Base-by-base conservation (phyloP, 164 flowering plant genomes). In the Kalanchoe fedtschenkoi region DNA sequence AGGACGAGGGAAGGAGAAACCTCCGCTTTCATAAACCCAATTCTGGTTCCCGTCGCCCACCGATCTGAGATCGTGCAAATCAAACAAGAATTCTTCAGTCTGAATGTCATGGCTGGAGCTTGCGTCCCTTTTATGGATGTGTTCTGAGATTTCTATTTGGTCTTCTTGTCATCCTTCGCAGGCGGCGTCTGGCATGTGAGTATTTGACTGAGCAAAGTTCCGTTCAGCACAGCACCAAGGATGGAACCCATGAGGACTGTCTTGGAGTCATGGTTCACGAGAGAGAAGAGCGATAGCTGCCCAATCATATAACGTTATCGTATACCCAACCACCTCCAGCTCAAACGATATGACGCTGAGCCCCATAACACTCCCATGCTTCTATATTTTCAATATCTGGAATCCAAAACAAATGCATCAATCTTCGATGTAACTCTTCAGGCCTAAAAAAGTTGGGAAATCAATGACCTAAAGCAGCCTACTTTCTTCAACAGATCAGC, bases 281-380 rank as follows among this genome's bases (percentile, higher is more conserved):
- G n/a, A n/a, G n/a, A n/a, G n/a, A n/a, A n/a, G 10, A 43, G 15
- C 34, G 53, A 21, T 21, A 34, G 17, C 13, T 19, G 34, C 1
- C 14, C n/a, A n/a, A n/a, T n/a, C n/a, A n/a, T n/a, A n/a, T n/a
- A 93, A 74, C 63, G 95, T 83, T 68, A 93, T 85, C 9, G 99
- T 93, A 68, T 80, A 90, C 13, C 97, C 99, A 54, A 88, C 81
- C 4, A 90, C 96, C 75, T 93, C 99, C 69, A 93, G 95, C 83
- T 93, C 99, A 74, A 90, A 90, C 8, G 88, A 69, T 14, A 74
- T 67, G 42, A 85, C 72, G 59, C 97, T 93, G 22, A 93, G 95
- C 51, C 99, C 99, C 60, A 84, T 79, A n/a, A 82, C 77, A 73
- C 99, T 93, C 56, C 62, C 66, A 61, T 91, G 80, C 58, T 83